Conservation (phyloP, 139 green algal genomes). For the Dunaliella primolecta region DNA sequence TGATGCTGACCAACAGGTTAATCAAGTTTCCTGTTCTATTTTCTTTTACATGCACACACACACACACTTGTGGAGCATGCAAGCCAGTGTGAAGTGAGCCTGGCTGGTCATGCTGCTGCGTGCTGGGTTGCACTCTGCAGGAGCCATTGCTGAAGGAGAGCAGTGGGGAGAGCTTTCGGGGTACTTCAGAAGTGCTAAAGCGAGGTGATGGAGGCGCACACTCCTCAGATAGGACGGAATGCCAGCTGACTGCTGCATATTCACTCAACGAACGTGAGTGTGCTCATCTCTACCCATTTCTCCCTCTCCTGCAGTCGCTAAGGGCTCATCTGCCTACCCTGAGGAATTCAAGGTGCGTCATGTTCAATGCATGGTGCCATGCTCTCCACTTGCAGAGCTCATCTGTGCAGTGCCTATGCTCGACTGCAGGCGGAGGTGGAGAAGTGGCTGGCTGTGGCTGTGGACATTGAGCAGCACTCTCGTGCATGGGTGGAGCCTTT, state of each 20-base stretch:
- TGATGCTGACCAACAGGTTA: slow-evolving; percentile 49
- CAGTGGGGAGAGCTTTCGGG: neutral
- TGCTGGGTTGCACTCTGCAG: slow-evolving; percentile 6
- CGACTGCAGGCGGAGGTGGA: slow-evolving; percentile 43
- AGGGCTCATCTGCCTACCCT: slow-evolving; percentile 4
- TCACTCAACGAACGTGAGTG: too few relatives aligned
- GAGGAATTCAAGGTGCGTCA: neutral
- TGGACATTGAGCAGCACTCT: slow-evolving; percentile 35
- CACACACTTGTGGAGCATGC: neutral
- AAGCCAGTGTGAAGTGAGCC: neutral
- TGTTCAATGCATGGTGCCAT: neutral
- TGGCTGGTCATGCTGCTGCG: neutral
- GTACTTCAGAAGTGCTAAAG: neutral
- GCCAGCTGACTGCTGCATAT: too few relatives aligned
- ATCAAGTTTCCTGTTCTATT: neutral
- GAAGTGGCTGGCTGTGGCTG: slow-evolving; percentile 47
- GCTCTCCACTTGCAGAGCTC: neutral
- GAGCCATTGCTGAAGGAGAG: slow-evolving; percentile 4
- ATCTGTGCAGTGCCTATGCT: neutral
- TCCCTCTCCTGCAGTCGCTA: slow-evolving; percentile 1
- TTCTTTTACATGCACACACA: neutral
- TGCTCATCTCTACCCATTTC: neutral
- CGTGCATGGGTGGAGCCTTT: slow-evolving; percentile 55
- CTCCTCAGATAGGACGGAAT: too few relatives aligned
- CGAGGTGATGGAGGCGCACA: neutral